Conservation (phyloP, 257 asterid species). For the Capsicum rhomboideum region DNA sequence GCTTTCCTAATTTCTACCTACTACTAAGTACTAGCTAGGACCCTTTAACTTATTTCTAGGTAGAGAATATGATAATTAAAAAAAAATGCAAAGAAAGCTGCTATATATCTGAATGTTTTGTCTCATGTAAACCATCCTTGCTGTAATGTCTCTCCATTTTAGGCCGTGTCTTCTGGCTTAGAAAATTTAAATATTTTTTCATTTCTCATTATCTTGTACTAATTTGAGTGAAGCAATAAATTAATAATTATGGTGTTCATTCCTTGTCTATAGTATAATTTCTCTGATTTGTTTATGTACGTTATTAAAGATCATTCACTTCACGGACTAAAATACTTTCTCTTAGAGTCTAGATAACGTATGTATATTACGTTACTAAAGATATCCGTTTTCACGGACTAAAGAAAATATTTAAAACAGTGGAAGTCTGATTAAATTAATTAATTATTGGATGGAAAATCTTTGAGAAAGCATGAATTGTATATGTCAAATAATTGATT, state of each 20-base stretch:
- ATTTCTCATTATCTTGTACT: slow-evolving; percentile 13
- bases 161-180: slow-evolving; percentile 4
- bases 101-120: slow-evolving; percentile 36
- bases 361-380: neutral
- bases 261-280: neutral
- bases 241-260: slow-evolving; percentile 1
- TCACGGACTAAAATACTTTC: neutral
- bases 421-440: neutral
- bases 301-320: neutral
- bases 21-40: neutral
- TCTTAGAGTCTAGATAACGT: neutral
- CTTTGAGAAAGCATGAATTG: neutral
- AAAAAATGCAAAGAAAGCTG: slow-evolving; percentile 12
- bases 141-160: slow-evolving; percentile 8
- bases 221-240: slow-evolving; percentile 23
- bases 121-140: slow-evolving; percentile 49
- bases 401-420: neutral
- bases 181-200: neutral
- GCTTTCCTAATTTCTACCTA: neutral
- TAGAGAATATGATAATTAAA: slow-evolving; percentile 28
- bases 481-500: neutral
- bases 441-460: neutral
- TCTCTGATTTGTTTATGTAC: neutral
- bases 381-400: neutral
- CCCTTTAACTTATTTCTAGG: slow-evolving; percentile 10